These are phyloP conservation scores for Oryza meyeriana DNA, from an alignment of 176 grass and related monocot species.

Conservation along the genomic window DNA sequence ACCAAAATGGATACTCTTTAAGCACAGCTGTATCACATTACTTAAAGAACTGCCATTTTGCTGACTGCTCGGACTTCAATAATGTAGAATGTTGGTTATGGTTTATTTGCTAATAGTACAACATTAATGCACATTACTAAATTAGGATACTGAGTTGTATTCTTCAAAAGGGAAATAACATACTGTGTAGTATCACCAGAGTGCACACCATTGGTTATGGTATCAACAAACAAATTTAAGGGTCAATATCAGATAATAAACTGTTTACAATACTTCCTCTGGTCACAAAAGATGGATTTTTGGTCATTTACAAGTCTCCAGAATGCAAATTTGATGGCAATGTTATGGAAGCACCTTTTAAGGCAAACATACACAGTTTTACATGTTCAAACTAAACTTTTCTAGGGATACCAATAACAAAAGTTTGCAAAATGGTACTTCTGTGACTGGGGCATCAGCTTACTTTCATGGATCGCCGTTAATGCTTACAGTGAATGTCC, in stretches of 20 bases:
- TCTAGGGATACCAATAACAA: not conserved
- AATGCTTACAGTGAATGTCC: not conserved
- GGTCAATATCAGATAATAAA: not conserved
- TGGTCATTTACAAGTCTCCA: not conserved
- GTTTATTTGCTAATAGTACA: not conserved
- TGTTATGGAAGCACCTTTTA: not conserved
- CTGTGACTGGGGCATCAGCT: not conserved
- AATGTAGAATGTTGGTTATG: not conserved
- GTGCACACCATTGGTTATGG: not conserved
- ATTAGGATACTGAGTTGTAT: not conserved
- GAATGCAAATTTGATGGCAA: not conserved
- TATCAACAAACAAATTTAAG: not conserved
- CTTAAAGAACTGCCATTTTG: conserved; percentile 3
- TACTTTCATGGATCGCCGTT: not conserved
- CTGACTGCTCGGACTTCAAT: not conserved
- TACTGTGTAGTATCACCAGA: not conserved
- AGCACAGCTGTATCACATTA: not conserved
- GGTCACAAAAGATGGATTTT: not conserved
- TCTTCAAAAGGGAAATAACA: too few relatives aligned
- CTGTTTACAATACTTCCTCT: not conserved
- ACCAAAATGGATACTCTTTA: not conserved
- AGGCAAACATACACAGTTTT: not conserved
- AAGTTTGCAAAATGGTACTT: not conserved
- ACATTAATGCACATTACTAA: not conserved
- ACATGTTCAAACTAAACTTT: not conserved